phyloP scores from a whole-genome alignment of 2,329 filamentous ascomycete genomes.

The Zopfia rhizophila region DNA sequence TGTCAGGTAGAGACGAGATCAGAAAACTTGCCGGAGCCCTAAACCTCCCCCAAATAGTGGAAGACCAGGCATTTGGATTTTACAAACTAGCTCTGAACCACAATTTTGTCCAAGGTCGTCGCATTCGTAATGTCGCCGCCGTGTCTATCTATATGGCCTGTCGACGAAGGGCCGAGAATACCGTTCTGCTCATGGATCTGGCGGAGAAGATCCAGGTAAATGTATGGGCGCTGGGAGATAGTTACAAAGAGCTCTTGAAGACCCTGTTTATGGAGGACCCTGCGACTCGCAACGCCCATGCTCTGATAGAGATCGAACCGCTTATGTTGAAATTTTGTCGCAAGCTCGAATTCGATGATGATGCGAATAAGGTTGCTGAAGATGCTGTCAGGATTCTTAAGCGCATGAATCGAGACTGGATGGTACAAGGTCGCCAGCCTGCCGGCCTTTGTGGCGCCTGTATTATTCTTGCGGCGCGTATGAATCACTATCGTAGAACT shows the following conservation, averaged over 20 bases:
- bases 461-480: constrained; percentile 91
- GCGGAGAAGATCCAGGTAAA: constrained; percentile 86
- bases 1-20: constrained; percentile 57
- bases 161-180: constrained; percentile 80
- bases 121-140: constrained; percentile 85
- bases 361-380: constrained; percentile 84
- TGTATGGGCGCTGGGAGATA: constrained; percentile 89
- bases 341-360: constrained; percentile 88
- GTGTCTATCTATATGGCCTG: constrained; percentile 92
- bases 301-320: constrained; percentile 76
- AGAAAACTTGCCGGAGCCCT: constrained; percentile 51
- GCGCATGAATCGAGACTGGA: constrained; percentile 97
- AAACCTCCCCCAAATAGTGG: constrained; percentile 47
- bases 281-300: constrained; percentile 27
- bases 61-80: constrained; percentile 53
- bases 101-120: constrained; percentile 73
- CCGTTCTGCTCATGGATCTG: constrained; percentile 93
- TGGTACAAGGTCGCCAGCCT: constrained; percentile 91
- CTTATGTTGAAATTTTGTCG: constrained; percentile 91
- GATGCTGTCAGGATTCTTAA: constrained; percentile 88
- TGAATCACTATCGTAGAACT: constrained; percentile 97
- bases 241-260: constrained; percentile 84
- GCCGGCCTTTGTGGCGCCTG: constrained; percentile 95
- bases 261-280: constrained; percentile 71
- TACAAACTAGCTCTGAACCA: constrained; percentile 66